Evolutionary conservation across 1,284 basidiomycete genomes (phyloP).

Genomic region (Ustilago hordei): DNA sequence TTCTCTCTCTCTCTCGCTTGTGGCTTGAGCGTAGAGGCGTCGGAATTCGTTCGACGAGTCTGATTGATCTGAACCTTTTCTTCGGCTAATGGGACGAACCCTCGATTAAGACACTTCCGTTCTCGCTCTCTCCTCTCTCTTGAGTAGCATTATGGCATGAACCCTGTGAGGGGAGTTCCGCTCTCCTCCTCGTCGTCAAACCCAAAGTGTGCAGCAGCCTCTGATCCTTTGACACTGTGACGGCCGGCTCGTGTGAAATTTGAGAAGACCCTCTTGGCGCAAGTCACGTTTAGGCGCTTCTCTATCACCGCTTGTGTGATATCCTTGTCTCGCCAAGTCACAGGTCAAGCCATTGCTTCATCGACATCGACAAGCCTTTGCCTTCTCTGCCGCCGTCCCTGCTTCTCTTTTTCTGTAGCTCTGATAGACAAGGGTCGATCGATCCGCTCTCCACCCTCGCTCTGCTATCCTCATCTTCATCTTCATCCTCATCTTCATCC

Average conservation of each 20-base stretch:
- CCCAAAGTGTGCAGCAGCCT: constrained; percentile 5
- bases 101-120: constrained; percentile 11
- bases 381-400: neutral
- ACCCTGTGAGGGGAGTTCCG: constrained; percentile 13
- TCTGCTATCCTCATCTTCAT: neutral
- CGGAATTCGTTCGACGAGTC: constrained; percentile 6
- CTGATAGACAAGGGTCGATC: neutral
- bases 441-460: neutral
- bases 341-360: neutral
- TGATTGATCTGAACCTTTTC: neutral
- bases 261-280: neutral
- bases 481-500: neutral
- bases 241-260: constrained; percentile 9
- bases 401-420: neutral
- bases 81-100: neutral
- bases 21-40: neutral
- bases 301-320: neutral
- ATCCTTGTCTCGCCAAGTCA: neutral
- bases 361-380: neutral
- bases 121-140: neutral
- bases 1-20: neutral
- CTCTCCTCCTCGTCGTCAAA: constrained; percentile 1
- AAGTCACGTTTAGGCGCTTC: constrained; percentile 8
- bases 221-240: constrained; percentile 2
- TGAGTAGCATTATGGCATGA: neutral